Conservation (phyloP, 352 stramenopile genomes). For the Pythium utonaiense region DNA sequence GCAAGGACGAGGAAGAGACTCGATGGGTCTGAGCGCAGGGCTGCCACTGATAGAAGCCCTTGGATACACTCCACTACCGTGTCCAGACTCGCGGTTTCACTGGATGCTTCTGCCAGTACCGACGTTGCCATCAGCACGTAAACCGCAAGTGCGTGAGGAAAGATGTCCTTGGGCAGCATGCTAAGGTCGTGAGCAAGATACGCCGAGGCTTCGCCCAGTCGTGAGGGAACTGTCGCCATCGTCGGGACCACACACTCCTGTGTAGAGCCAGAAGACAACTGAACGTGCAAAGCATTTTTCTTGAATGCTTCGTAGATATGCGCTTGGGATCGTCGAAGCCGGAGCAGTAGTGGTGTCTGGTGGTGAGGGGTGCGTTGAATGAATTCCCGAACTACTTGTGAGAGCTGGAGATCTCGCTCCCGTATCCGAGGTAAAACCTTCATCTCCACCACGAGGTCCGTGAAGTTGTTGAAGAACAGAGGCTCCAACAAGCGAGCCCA, state of each 20-base stretch:
- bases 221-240: not conserved
- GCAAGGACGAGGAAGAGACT: conserved; percentile 28
- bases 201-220: not conserved
- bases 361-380: not conserved
- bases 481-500: conserved; percentile 43
- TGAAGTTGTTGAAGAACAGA: conserved; percentile 38
- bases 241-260: not conserved
- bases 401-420: conserved; percentile 24
- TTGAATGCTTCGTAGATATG: not conserved
- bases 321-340: conserved; percentile 1
- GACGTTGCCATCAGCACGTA: not conserved
- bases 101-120: not conserved
- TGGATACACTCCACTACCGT: not conserved
- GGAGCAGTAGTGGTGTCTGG: not conserved
- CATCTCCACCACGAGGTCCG: conserved; percentile 27
- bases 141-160: not conserved
- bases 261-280: not conserved
- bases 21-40: conserved; percentile 22
- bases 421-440: conserved; percentile 29
- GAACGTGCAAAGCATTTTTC: not conserved
- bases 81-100: not conserved
- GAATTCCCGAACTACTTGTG: not conserved
- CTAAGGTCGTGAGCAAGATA: conserved; percentile 2
- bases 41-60: conserved; percentile 27
- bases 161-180: not conserved